A percentile compares a stretch with the other conserved stretches of the same genome.
Evolutionary conservation across 164 flowering plant genomes (phyloP).

Genomic region (Stephania yunnanensis): DNA sequence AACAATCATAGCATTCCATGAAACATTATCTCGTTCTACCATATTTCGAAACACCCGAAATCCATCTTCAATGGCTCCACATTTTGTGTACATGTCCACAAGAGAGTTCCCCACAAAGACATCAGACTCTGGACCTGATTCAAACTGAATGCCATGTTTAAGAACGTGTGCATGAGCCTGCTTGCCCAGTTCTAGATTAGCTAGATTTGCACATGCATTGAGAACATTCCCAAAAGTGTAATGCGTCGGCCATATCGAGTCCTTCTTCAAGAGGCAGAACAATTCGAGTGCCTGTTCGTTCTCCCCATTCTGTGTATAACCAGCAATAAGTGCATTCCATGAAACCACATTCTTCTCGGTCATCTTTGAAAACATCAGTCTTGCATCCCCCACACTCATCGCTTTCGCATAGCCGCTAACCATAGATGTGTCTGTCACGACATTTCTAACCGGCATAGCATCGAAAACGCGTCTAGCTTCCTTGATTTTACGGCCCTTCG

Average conservation of each 20-base stretch:
- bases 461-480: constrained; percentile 7
- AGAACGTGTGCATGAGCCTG: constrained; percentile 8
- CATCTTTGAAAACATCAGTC: constrained; percentile 7
- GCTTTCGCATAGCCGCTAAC: constrained; percentile 9
- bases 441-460: constrained; percentile 4
- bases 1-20: constrained; percentile 11
- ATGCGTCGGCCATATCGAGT: constrained; percentile 8
- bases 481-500: constrained; percentile 5
- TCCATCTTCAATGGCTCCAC: constrained; percentile 11
- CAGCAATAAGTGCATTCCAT: constrained; percentile 11
- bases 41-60: constrained; percentile 2
- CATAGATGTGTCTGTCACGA: constrained; percentile 12
- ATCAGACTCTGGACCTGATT: constrained; percentile 11
- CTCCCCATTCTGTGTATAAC: constrained; percentile 11
- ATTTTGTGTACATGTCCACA: constrained; percentile 14
- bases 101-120: constrained; percentile 11
- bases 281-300: constrained; percentile 9
- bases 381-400: constrained; percentile 1
- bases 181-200: constrained; percentile 8
- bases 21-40: constrained; percentile 7
- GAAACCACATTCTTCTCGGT: constrained; percentile 6
- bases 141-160: constrained; percentile 4
- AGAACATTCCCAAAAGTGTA: constrained; percentile 10
- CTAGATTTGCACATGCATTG: constrained; percentile 10
- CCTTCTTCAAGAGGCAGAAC: constrained; percentile 6